These are phyloP conservation scores for Ascochyta lentis DNA, from an alignment of 2,329 filamentous ascomycete genomes.

Conservation along the genomic window DNA sequence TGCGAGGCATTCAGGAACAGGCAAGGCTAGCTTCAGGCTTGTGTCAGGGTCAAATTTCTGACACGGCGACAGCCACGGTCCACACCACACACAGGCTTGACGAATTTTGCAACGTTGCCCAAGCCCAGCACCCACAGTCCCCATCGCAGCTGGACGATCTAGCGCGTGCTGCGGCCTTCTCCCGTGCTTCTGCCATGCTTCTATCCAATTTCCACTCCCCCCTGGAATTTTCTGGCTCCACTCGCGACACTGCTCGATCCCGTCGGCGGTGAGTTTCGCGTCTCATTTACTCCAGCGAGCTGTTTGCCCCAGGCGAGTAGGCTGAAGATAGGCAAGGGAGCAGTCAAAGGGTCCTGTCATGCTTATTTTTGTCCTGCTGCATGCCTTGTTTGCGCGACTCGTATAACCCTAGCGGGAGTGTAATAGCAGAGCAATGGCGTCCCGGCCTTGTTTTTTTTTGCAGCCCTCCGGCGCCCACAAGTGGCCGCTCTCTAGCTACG, in stretches of 20 bases:
- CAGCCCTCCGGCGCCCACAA: constrained; percentile 22
- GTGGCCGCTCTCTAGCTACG: constrained; percentile 22
- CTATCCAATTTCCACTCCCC: constrained; percentile 40
- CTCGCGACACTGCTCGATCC: constrained; percentile 23
- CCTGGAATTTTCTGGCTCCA: constrained; percentile 34
- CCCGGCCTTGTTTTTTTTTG: constrained; percentile 22
- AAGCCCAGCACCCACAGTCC: constrained; percentile 26
- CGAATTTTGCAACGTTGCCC: constrained; percentile 39
- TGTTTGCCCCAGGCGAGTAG: constrained; percentile 24
- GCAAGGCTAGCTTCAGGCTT: constrained; percentile 31
- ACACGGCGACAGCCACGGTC: constrained; percentile 36
- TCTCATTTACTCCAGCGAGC: constrained; percentile 24
- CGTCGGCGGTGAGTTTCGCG: constrained; percentile 36
- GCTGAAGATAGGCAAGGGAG: constrained; percentile 29
- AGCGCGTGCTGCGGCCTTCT: constrained; percentile 42
- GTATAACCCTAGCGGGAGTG: constrained; percentile 33
- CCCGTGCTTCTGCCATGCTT: constrained; percentile 49
- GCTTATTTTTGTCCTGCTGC: constrained; percentile 42
- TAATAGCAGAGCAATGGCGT: constrained; percentile 25
- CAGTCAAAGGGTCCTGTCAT: constrained; percentile 27
- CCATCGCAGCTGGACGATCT: constrained; percentile 33
- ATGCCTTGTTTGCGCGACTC: constrained; percentile 37
- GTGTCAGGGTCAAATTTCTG: constrained; percentile 36
- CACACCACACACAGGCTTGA: constrained; percentile 16
- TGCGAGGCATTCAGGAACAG: constrained; percentile 43